Evolutionary conservation across 2,329 filamentous ascomycete species (phyloP), one percentile per base, ranked within the genome.

Genomic region (Coniella vitis): DNA sequence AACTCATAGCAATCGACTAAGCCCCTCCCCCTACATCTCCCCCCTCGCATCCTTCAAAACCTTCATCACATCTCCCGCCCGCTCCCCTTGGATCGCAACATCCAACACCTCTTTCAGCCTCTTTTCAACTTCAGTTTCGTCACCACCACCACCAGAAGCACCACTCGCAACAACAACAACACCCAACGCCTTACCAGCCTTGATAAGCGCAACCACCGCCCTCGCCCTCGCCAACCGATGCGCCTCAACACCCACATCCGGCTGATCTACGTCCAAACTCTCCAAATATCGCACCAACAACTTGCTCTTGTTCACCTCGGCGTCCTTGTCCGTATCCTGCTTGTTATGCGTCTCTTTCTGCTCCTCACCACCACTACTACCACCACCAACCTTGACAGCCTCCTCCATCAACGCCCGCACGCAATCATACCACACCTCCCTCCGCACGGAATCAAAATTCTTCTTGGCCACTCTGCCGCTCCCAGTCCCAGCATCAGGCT

Each of bases 351-450:
- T 36, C 34, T 7, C 13, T 13, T 36, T 36, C 38, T 41, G 21
- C n/a, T 22, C 16, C 5, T 10, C 14, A 20, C 53, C 0, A 56
- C 38, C 1, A 53, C 29, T 21, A 55, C 4, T 48, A 1, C 55
- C 57, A 4, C 13, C 41, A n/a, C 36, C 1, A 61, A 56, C 25
- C 10, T 58, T 53, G 2, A 51, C 53, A 0, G 70, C 69, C 2
- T 71, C 67, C 3, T 67, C 61, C 60, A 81, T 65, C 13, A 81
- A 49, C 12, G 78, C 74, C 13, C 57, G 56, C 0, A 72, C 70
- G 32, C 69, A 69, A 21, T 66, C 67, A 56, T 79, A 81, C 73
- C 78, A 80, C 2, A 71, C 66, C 35, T 73, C 69, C 16, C 73
- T 67, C 38, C 75, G 70, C 48, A 78, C 68, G 0, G 59, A 56